Evolutionary conservation across 1,139 yeast genomes (phyloP).

Genomic region (Suhomyces panamericanus): DNA sequence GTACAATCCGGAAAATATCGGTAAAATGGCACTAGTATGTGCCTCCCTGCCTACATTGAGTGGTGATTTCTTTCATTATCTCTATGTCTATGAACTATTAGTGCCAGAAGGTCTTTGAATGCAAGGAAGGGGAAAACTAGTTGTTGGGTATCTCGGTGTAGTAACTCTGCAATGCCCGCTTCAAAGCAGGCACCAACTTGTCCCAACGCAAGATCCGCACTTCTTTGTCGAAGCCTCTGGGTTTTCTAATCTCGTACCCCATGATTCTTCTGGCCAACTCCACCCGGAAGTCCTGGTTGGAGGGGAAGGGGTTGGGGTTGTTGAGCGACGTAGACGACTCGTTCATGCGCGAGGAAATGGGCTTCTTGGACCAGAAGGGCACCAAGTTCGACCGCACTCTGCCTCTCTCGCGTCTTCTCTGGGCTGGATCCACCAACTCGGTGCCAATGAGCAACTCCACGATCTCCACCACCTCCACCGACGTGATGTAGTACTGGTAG

Average conservation of each 20-base stretch:
- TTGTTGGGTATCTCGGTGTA: constrained; percentile 51
- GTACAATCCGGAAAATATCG: too few species aligned
- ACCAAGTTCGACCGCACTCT: constrained; percentile 63
- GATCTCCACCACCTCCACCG: constrained; percentile 65
- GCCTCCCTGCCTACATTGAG: too few species aligned
- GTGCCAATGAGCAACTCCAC: constrained; percentile 60
- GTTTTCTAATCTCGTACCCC: constrained; percentile 63
- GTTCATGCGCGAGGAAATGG: constrained; percentile 52
- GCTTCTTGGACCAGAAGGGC: constrained; percentile 67
- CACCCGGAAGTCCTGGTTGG: constrained; percentile 47
- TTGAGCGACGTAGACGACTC: constrained; percentile 17
- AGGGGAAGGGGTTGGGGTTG: constrained; percentile 13
- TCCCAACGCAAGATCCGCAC: constrained; percentile 64
- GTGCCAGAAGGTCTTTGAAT: constrained; percentile 1
- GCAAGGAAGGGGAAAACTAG: constrained; percentile 1
- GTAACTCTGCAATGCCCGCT: constrained; percentile 63
- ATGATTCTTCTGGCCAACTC: constrained; percentile 64
- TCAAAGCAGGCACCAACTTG: constrained; percentile 57
- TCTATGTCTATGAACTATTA: constrained; percentile 4
- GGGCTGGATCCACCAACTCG: constrained; percentile 46
- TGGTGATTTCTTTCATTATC: neutral
- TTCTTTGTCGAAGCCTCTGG: constrained; percentile 68
- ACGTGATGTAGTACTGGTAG: constrained; percentile 55
- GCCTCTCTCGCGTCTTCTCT: constrained; percentile 60
- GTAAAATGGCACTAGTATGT: too few species aligned